Percentiles rank a stretch among this genome's conserved stretches.
Evolutionary conservation across 1,139 yeast species (phyloP).

Genomic region (Pichia sp.): DNA sequence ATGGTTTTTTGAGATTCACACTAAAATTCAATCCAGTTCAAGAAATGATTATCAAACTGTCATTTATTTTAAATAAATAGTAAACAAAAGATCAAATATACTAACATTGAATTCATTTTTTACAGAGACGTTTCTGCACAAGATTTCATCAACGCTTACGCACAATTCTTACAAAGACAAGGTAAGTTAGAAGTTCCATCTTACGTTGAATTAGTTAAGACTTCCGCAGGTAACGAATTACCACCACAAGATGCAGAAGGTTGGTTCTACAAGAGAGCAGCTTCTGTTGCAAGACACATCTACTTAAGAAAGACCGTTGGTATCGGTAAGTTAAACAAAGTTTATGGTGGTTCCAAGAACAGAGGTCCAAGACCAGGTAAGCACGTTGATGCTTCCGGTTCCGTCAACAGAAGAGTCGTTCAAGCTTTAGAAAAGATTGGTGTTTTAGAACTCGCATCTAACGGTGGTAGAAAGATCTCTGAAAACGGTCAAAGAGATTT

Average conservation of each 20-base stretch:
- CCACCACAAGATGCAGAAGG: conserved; percentile 99
- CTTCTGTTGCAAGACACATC: conserved; percentile 99
- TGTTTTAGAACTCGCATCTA: conserved; percentile 91
- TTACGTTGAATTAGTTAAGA: conserved; percentile 99
- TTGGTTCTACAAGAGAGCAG: conserved; percentile 99
- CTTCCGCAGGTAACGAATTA: conserved; percentile 97
- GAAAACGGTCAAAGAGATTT: conserved; percentile 99
- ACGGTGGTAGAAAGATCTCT: conserved; percentile 99
- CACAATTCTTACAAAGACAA: conserved; percentile 99
- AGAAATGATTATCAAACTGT: not conserved
- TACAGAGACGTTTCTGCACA: conserved; percentile 99
- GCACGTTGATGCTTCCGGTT: conserved; percentile 99
- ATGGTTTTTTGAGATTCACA: no score
- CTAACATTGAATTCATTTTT: not conserved
- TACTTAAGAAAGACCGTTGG: conserved; percentile 99
- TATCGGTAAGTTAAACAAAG: conserved; percentile 98
- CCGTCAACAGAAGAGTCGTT: conserved; percentile 96
- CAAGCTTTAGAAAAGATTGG: conserved; percentile 99
- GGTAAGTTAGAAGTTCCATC: conserved; percentile 99
- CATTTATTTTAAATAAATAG: not conserved
- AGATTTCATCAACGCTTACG: conserved; percentile 99
- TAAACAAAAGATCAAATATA: not conserved
- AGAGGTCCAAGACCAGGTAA: conserved; percentile 99
- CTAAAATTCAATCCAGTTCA: not conserved
- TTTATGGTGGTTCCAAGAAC: conserved; percentile 99